A percentile compares a stretch with the other conserved stretches of the same genome.
phyloP scores from a whole-genome alignment of 2,329 filamentous ascomycete species.

The Aureobasidium sp. region DNA sequence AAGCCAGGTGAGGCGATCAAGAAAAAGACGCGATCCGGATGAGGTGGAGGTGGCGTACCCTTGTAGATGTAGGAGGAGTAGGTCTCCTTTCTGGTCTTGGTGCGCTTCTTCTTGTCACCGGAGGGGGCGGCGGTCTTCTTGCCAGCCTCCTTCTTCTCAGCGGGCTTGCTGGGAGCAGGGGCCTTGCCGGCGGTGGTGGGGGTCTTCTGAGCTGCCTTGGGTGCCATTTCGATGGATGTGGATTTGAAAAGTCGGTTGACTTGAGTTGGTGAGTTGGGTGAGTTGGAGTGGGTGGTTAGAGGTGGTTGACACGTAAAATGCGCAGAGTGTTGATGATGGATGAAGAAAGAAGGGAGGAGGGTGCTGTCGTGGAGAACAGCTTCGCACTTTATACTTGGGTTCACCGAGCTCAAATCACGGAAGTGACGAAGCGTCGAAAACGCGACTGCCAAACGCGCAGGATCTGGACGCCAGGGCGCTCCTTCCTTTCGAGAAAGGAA shows the following conservation, averaged over 20 bases:
- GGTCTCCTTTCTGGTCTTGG: slow-evolving; percentile 99
- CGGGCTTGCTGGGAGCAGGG: slow-evolving; percentile 64
- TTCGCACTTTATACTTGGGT: slow-evolving; percentile 15
- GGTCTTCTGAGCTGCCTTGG: slow-evolving; percentile 98
- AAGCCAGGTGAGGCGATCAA: slow-evolving; percentile 16
- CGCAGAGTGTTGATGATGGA: slow-evolving; percentile 25
- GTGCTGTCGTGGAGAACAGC: slow-evolving; percentile 30
- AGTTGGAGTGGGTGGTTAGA: slow-evolving; percentile 17
- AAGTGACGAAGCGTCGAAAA: neutral
- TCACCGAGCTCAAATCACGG: neutral
- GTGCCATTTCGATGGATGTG: slow-evolving; percentile 67
- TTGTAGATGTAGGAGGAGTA: slow-evolving; percentile 99
- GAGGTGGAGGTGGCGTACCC: slow-evolving; percentile 47
- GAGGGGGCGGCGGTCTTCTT: slow-evolving; percentile 94
- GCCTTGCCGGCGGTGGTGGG: slow-evolving; percentile 90
- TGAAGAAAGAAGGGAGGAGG: slow-evolving; percentile 29
- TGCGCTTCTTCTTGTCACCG: slow-evolving; percentile 99
- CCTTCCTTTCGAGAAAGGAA: neutral
- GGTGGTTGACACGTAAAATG: slow-evolving; percentile 25
- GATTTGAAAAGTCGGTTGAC: slow-evolving; percentile 20
- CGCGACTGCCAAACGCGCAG: neutral
- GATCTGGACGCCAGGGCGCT: too few relatives aligned
- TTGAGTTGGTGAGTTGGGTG: slow-evolving; percentile 24
- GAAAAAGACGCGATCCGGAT: slow-evolving; percentile 14
- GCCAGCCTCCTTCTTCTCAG: slow-evolving; percentile 99